A percentile compares a stretch with the other conserved stretches of the same genome.
Conservation (phyloP, 179 eudicot genomes). For the Dionaea muscipula region DNA sequence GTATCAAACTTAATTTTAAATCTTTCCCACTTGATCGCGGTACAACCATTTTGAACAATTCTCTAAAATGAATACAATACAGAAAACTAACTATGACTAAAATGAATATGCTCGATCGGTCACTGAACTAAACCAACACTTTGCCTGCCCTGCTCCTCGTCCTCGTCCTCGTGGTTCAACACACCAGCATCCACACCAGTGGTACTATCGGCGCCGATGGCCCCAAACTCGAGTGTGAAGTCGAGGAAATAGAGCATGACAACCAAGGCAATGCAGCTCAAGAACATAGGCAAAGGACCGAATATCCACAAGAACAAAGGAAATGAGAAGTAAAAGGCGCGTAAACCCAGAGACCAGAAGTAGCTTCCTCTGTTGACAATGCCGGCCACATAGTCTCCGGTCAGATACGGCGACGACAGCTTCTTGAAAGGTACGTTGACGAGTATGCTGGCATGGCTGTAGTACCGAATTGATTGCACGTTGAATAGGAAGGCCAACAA, state of each 20-base stretch:
- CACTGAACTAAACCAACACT: not conserved
- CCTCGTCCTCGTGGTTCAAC: no score
- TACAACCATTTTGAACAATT: no score
- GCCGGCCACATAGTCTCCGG: conserved; percentile 47
- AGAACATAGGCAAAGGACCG: conserved; percentile 85
- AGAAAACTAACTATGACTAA: not conserved
- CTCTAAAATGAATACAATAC: no score
- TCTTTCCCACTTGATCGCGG: no score
- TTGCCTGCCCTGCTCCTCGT: conserved; percentile 19
- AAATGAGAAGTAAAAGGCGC: conserved; percentile 79
- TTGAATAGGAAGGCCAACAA: conserved; percentile 61
- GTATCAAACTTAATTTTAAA: no score
- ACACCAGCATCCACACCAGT: conserved; percentile 6
- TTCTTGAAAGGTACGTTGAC: conserved; percentile 74
- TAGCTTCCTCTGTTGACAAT: conserved; percentile 71
- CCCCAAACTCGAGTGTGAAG: conserved; percentile 26
- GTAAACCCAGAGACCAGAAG: conserved; percentile 85
- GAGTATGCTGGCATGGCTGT: conserved; percentile 83
- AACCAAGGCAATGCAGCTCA: conserved; percentile 42
- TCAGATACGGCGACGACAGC: conserved; percentile 23
- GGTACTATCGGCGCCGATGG: conserved; percentile 7
- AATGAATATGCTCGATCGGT: no score
- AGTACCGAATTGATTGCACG: conserved; percentile 73
- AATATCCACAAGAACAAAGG: conserved; percentile 85
- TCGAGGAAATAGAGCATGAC: conserved; percentile 64